Percentiles rank a stretch among this genome's conserved stretches.
Conservation (phyloP, 2,329 filamentous ascomycete genomes). For the Aureobasidium sp. region DNA sequence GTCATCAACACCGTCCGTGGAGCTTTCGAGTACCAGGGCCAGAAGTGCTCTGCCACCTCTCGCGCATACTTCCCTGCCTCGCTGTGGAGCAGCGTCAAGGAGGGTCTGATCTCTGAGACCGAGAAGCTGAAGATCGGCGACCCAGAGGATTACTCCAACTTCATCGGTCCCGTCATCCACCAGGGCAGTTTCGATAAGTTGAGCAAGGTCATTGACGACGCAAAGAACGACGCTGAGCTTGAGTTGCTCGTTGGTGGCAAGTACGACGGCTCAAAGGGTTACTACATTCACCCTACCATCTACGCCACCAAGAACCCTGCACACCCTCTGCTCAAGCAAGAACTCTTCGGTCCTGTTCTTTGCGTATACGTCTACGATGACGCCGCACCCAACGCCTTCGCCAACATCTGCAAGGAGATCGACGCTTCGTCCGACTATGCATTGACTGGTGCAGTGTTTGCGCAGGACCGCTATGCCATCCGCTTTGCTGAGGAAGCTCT, state of each 20-base stretch:
- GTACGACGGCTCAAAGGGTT: constrained; percentile 71
- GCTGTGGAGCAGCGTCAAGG: constrained; percentile 64
- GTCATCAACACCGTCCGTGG: constrained; percentile 76
- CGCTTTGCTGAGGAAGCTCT: constrained; percentile 64
- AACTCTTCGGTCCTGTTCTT: constrained; percentile 77
- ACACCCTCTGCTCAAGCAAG: constrained; percentile 67
- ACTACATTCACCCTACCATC: constrained; percentile 77
- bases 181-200: constrained; percentile 75
- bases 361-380: constrained; percentile 74
- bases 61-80: constrained; percentile 72
- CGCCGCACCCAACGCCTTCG: constrained; percentile 45
- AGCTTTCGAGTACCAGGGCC: constrained; percentile 84
- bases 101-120: constrained; percentile 60
- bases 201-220: constrained; percentile 65
- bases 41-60: constrained; percentile 84
- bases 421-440: constrained; percentile 70
- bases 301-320: constrained; percentile 67
- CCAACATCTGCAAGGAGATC: constrained; percentile 54
- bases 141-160: constrained; percentile 65
- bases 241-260: constrained; percentile 67
- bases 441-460: constrained; percentile 70
- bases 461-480: constrained; percentile 58
- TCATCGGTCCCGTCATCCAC: constrained; percentile 84
- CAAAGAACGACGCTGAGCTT: constrained; percentile 67
- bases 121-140: constrained; percentile 63